These are phyloP conservation scores for Pholiota molesta DNA, from an alignment of 768 basidiomycete genomes.

Conservation along the genomic window DNA sequence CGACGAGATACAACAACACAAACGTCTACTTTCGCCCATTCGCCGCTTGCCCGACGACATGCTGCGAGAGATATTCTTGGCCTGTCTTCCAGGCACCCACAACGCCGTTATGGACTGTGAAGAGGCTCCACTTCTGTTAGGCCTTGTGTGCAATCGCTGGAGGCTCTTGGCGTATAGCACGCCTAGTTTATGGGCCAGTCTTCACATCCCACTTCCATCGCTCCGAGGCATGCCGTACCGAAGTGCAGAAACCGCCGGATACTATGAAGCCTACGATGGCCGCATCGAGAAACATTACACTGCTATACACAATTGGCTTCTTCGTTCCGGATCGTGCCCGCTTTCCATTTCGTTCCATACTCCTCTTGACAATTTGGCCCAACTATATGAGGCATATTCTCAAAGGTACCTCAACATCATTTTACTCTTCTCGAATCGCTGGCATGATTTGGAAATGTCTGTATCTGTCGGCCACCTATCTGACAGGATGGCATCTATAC, in stretches of 20 bases:
- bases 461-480: slow-evolving; percentile 9
- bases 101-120: slow-evolving; percentile 18
- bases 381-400: neutral
- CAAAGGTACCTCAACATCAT: slow-evolving; percentile 15
- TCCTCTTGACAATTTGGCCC: no score
- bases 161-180: slow-evolving; percentile 15
- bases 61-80: slow-evolving; percentile 16
- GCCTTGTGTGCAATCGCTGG: slow-evolving; percentile 21
- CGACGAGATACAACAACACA: slow-evolving; percentile 13
- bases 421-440: slow-evolving; percentile 14
- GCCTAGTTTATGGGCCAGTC: slow-evolving; percentile 20
- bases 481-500: slow-evolving; percentile 2
- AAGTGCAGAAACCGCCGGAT: no score
- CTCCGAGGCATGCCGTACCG: no score
- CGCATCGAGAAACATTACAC: neutral
- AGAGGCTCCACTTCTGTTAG: slow-evolving; percentile 19
- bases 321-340: neutral
- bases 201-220: slow-evolving; percentile 16
- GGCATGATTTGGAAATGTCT: slow-evolving; percentile 17
- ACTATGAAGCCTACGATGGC: no score
- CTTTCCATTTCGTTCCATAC: neutral
- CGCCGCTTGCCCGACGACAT: slow-evolving; percentile 14
- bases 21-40: slow-evolving; percentile 15
- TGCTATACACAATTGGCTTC: neutral
- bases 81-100: slow-evolving; percentile 15